These are phyloP conservation scores for Lactarius hatsudake DNA, from an alignment of 768 basidiomycete genomes.

Conservation along the genomic window DNA sequence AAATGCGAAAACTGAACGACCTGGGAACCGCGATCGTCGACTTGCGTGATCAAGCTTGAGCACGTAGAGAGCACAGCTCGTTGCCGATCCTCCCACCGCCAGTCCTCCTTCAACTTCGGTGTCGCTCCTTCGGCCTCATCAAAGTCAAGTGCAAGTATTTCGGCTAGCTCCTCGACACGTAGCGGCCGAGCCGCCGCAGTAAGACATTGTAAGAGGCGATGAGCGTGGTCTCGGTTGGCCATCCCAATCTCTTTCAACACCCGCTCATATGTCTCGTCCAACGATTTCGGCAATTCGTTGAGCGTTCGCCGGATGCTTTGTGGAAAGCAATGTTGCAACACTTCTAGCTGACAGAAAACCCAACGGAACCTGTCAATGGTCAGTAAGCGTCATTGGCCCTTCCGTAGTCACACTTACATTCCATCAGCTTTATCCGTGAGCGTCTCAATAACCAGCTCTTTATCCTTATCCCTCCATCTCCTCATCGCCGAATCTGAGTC, in stretches of 20 bases:
- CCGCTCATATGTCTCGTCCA: neutral
- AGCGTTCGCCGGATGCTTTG: neutral
- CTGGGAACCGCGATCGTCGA: neutral
- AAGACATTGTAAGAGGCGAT: neutral
- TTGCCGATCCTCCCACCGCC: neutral
- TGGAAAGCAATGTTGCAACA: neutral
- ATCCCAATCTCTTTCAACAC: neutral
- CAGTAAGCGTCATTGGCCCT: neutral
- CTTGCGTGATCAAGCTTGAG: neutral
- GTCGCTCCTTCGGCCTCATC: neutral
- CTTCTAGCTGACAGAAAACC: neutral
- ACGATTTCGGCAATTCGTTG: neutral
- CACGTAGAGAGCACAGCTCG: neutral
- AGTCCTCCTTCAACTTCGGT: neutral
- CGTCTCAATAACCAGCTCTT: neutral
- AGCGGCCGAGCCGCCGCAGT: neutral
- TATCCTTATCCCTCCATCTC: conserved; percentile 1
- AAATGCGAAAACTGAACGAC: neutral
- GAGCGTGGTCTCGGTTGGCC: neutral
- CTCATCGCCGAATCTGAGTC: neutral
- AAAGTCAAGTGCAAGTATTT: neutral
- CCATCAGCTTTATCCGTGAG: neutral
- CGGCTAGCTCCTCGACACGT: neutral
- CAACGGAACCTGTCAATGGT: neutral
- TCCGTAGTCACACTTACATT: neutral